Conservation (phyloP, 2,329 filamentous ascomycete species). For the Cytospora piceae region DNA sequence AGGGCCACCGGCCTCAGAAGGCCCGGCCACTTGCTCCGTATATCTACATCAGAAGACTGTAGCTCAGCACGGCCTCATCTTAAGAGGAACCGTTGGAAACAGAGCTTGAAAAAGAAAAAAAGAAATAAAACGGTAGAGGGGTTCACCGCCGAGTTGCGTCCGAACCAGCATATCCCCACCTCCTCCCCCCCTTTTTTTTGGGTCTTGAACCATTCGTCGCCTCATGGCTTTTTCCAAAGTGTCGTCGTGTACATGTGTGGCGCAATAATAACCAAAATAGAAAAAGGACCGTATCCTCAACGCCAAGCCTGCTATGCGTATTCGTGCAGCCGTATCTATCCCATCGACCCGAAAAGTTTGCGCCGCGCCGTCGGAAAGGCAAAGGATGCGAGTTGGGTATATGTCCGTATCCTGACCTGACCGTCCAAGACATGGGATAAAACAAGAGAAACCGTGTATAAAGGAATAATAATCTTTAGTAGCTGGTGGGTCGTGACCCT, state of each 20-base stretch:
- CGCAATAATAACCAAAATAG: neutral
- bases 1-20: conserved; percentile 6
- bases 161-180: neutral
- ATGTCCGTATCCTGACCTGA: conserved; percentile 27
- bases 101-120: neutral
- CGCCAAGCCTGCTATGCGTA: conserved; percentile 30
- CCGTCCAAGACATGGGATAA: conserved; percentile 18
- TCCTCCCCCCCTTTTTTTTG: neutral
- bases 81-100: neutral
- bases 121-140: neutral
- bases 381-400: conserved; percentile 25
- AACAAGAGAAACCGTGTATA: conserved; percentile 19
- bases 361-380: conserved; percentile 13
- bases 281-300: conserved; percentile 5
- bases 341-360: conserved; percentile 4
- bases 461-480: neutral
- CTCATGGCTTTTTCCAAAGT: conserved; percentile 11
- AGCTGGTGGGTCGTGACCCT: neutral
- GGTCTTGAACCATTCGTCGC: conserved; percentile 20
- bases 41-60: conserved; percentile 20
- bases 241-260: neutral
- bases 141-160: neutral
- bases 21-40: conserved; percentile 8
- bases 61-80: neutral
- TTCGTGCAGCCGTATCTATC: conserved; percentile 28